Evolutionary conservation across 306 rosid species (phyloP), one percentile per base, ranked within the genome.

Genomic region (Malus orientalis): DNA sequence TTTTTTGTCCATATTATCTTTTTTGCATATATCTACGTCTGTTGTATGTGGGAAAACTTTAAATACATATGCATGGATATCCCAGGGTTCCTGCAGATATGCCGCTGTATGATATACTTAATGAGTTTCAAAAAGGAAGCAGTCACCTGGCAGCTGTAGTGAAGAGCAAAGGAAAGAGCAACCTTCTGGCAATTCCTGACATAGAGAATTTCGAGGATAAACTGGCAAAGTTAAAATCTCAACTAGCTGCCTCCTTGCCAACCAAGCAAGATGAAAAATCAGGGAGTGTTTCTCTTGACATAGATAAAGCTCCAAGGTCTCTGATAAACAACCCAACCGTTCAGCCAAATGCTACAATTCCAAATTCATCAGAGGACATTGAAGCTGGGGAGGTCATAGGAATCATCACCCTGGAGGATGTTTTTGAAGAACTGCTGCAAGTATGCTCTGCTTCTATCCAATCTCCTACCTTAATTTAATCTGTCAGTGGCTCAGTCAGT

Each of bases 61-160:
- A 70, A 42, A 29, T 53, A 59, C 55, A 27, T 32, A 59, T 27
- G 68, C 82, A 47, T 74, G 58, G 60, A 67, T 73, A 19, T 82
- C 16, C 32, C 86, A 92, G 97, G 85, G 96, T 92, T 84, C 96
- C 98, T 53, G 81, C 95, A 49, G 92, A 94, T 81, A 92, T 94
- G 96, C 97, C 98, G 68, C 84, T 94, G 33, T 90, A 94, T 69
- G 97, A 92, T 86, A 92, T 94, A 83, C 89, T 94, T 68, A 94
- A 94, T 78, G 97, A 92, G 83, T 94, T 94, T 82, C 98, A 94
- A 75, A 94, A 94, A 73, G 98, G 98, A 22, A 86, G 93, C 74
- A 94, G 97, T 84, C 98, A 94, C 78, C 86, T 94, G 95, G 98
- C 97, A 38, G 97, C 96, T 71, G 97, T 94, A 57, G 97, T 92